These are phyloP conservation scores for Aquanectria penicillioides DNA, from an alignment of 2,329 filamentous ascomycete species.

Conservation along the genomic window DNA sequence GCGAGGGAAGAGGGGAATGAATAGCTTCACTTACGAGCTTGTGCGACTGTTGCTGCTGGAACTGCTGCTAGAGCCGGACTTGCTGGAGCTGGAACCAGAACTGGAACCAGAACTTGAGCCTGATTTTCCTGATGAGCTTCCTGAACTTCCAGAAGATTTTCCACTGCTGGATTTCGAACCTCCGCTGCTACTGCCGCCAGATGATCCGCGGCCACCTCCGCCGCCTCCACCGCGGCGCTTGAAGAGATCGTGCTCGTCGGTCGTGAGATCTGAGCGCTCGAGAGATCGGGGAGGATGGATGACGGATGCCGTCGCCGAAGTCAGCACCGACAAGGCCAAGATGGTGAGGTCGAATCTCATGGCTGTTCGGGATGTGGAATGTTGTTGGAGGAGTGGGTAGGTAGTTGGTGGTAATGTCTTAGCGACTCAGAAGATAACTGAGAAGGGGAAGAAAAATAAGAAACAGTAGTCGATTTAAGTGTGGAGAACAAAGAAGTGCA, in stretches of 20 bases:
- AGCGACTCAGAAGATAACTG: background rate
- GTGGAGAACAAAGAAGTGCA: background rate
- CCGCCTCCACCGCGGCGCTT: conserved; percentile 71
- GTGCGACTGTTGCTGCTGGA: conserved; percentile 20
- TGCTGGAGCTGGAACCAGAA: conserved; percentile 27
- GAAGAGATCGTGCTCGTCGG: conserved; percentile 58
- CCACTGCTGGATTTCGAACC: background rate
- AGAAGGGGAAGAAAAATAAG: background rate
- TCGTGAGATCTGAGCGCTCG: conserved; percentile 35
- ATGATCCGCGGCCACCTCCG: conserved; percentile 57
- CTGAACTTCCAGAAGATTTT: conserved; percentile 27
- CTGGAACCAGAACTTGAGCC: conserved; percentile 20
- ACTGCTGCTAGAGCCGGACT: conserved; percentile 21
- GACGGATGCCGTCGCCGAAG: conserved; percentile 38
- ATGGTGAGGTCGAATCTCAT: conserved; percentile 48
- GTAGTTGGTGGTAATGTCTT: background rate
- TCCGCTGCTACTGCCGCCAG: conserved; percentile 36
- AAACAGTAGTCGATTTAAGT: background rate
- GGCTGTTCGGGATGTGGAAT: conserved; percentile 32
- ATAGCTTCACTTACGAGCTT: conserved; percentile 18
- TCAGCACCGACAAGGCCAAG: conserved; percentile 42
- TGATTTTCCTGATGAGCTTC: conserved; percentile 29
- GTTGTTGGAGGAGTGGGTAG: background rate
- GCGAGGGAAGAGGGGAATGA: no score
- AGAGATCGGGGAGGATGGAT: conserved; percentile 37